These are phyloP conservation scores for Neodidymelliopsis sp. DNA, from an alignment of 2,329 filamentous ascomycete genomes.

Conservation along the genomic window DNA sequence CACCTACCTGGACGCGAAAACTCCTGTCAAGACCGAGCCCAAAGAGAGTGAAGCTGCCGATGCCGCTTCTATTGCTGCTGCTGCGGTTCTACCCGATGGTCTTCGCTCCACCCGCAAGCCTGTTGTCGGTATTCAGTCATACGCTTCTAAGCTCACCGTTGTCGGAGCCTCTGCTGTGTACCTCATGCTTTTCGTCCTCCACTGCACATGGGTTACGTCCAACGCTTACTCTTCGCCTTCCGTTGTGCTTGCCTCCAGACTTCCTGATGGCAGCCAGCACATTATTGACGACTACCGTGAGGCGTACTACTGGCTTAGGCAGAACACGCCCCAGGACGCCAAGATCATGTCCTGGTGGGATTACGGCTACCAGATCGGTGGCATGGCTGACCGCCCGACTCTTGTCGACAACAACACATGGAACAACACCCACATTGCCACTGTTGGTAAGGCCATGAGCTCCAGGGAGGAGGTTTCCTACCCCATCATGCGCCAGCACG, in stretches of 20 bases:
- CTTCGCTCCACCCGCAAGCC: constrained; percentile 77
- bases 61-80: constrained; percentile 53
- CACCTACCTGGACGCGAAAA: constrained; percentile 75
- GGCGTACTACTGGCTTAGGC: constrained; percentile 98
- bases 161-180: constrained; percentile 77
- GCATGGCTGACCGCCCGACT: constrained; percentile 97
- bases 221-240: constrained; percentile 99
- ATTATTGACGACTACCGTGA: constrained; percentile 99
- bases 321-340: constrained; percentile 92
- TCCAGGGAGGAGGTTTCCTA: constrained; percentile 98
- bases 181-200: constrained; percentile 89
- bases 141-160: constrained; percentile 80
- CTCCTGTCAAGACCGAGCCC: constrained; percentile 60
- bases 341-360: constrained; percentile 99
- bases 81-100: constrained; percentile 59
- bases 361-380: constrained; percentile 99
- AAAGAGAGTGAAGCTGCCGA: constrained; percentile 54
- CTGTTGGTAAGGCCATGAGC: constrained; percentile 98
- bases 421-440: constrained; percentile 99
- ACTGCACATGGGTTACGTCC: constrained; percentile 99
- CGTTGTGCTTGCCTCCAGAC: constrained; percentile 88
- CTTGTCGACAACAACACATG: constrained; percentile 99
- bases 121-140: constrained; percentile 82
- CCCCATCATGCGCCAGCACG: constrained; percentile 96
- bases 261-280: constrained; percentile 94